phyloP scores from a whole-genome alignment of 495 filamentous ascomycete genomes.

The Aspergillus funiculosus region DNA sequence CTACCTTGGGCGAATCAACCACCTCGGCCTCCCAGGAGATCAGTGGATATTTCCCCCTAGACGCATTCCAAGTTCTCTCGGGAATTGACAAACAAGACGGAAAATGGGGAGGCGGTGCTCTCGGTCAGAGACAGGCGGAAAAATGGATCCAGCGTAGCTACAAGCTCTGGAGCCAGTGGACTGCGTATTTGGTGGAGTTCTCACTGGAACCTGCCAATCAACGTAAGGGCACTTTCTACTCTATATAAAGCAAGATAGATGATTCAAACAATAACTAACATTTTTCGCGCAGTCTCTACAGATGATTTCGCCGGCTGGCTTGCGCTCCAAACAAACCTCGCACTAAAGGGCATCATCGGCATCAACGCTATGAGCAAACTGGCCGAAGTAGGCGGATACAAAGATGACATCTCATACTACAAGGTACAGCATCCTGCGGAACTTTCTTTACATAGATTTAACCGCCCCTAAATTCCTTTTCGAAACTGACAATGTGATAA shows the following conservation, averaged over 20 bases:
- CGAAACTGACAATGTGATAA: too few relatives aligned
- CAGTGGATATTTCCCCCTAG: conserved; percentile 37
- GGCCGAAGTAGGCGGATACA: conserved; percentile 60
- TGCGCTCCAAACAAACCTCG: conserved; percentile 86
- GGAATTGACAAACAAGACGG: conserved; percentile 46
- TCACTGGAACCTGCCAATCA: conserved; percentile 81
- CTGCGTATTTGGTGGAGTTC: conserved; percentile 81
- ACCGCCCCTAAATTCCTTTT: too few relatives aligned
- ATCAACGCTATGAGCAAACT: conserved; percentile 92
- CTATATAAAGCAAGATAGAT: too few relatives aligned
- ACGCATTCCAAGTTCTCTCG: conserved; percentile 35
- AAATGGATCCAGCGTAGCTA: conserved; percentile 63
- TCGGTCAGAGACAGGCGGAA: conserved; percentile 46
- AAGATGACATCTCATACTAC: conserved; percentile 62
- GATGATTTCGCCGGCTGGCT: conserved; percentile 97
- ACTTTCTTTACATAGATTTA: too few relatives aligned
- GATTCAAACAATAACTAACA: conserved; percentile 1
- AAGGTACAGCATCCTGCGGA: conserved; percentile 29
- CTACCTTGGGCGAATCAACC: conserved; percentile 28
- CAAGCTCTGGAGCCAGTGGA: conserved; percentile 87
- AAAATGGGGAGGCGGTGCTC: conserved; percentile 45
- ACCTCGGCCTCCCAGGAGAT: conserved; percentile 17
- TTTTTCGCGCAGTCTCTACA: conserved; percentile 54
- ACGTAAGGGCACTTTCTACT: conserved; percentile 36
- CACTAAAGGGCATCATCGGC: conserved; percentile 88